Base-by-base conservation (phyloP, 2,329 filamentous ascomycete species). In the Phialophora verrucosa region DNA sequence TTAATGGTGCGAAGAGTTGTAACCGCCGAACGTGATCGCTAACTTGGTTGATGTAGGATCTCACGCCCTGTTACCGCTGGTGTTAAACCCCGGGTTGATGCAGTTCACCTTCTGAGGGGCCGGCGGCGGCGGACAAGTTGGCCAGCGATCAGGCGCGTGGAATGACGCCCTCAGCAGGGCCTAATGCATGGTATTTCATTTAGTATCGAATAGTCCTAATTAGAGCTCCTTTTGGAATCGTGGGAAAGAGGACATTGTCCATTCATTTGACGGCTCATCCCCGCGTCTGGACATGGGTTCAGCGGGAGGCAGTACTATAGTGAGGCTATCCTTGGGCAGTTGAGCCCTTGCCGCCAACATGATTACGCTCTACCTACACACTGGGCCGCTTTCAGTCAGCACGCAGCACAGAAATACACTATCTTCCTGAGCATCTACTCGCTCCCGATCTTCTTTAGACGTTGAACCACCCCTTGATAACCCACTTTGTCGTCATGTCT, bases 51-150 rank as follows among this genome's bases (percentile, higher is more conserved):
- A 12, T 51, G 20, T 88, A 25, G 76, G 35, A 7, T 70, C 65
- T 10, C 71, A 75, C 63, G 67, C 73, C 31, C 44, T 74, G 50
- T 54, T 74, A 64, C 73, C 73, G 14, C 69, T 75, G 38, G 73
- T 71, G 11, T 64, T 75, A 51, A 75, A 75, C 47, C 74, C 74
- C 7, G 74, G 73, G n/a, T 66, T 75, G 69, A 75, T 75, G 74
- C 68, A 70, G 47, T 70, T 70, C 44, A 70, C 68, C 14, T 70
- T 69, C 49, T 69, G 58, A 69, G 32, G n/a, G n/a, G n/a, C n/a
- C n/a, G n/a, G 32, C 8, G 8, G 10, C 17, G 17, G 17, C 12
- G 17, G 38, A 44, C 14, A 5, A 44, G 4, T 44, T 8, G 6
- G 17, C 20, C 38, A n/a, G 17, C 5, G n/a, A 44, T 44, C 38